Evolutionary conservation across 202 grass and related monocot genomes (phyloP).

Genomic region (Panicum virgatum): DNA sequence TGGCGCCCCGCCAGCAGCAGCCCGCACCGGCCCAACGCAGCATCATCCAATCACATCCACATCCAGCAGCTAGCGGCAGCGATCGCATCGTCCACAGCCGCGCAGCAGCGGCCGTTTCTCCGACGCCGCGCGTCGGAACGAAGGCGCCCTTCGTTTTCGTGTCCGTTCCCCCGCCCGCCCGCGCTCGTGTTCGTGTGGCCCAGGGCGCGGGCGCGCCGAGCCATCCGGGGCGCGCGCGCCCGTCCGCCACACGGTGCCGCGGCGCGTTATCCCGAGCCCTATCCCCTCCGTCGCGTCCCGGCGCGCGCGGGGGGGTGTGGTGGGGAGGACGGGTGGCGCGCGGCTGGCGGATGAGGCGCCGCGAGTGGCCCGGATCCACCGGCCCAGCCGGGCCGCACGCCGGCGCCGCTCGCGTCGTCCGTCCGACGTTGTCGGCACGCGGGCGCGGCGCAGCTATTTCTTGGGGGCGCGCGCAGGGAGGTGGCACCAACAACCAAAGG

Average conservation of each 20-base stretch:
- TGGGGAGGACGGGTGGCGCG: background rate
- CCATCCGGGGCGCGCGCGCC: no score
- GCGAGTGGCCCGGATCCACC: conserved; percentile 43
- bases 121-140: background rate
- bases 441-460: background rate
- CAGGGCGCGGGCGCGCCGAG: background rate
- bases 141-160: background rate
- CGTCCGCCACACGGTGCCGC: conserved; percentile 46
- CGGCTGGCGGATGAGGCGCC: conserved; percentile 35
- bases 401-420: background rate
- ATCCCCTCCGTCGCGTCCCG: background rate
- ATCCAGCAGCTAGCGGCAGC: no score
- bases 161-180: background rate
- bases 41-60: background rate
- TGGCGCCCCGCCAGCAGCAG: background rate
- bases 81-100: no score
- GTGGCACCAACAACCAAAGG: background rate
- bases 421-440: conserved; percentile 25
- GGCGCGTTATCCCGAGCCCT: conserved; percentile 49
- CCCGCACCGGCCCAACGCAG: background rate
- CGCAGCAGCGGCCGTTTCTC: background rate
- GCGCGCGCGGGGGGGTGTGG: no score
- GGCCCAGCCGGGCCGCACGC: conserved; percentile 47
- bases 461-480: conserved; percentile 31
- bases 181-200: conserved; percentile 39